Evolutionary conservation across 345 rosid species (phyloP).

Genomic region (Sonneratia caseolaris): DNA sequence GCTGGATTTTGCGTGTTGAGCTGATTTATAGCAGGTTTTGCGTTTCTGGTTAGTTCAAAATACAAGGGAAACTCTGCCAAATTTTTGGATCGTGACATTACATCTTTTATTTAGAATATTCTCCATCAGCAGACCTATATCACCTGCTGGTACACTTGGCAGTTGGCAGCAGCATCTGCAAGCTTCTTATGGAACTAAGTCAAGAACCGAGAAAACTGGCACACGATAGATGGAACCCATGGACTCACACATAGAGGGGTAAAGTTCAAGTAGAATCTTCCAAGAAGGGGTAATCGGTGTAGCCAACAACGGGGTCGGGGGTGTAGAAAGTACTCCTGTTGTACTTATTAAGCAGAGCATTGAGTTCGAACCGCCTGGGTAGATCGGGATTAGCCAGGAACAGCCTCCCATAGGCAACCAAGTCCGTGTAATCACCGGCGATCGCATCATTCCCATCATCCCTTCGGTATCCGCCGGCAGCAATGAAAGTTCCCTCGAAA

Average conservation of each 20-base stretch:
- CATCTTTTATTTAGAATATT: too few species aligned
- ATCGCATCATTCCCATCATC: conserved; percentile 7
- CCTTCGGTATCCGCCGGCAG: conserved; percentile 3
- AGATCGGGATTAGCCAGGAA: conserved; percentile 11
- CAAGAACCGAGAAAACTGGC: background rate
- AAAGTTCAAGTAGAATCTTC: background rate
- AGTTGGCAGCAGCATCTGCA: too few species aligned
- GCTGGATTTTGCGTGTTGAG: too few species aligned
- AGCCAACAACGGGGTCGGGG: conserved; percentile 7
- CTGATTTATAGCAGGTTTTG: too few species aligned
- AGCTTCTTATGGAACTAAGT: too few species aligned
- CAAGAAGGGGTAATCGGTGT: conserved; percentile 14
- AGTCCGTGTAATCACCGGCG: background rate
- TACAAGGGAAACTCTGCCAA: too few species aligned
- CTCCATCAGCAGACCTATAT: background rate
- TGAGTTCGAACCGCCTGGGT: background rate
- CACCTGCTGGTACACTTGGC: background rate
- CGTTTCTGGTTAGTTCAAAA: too few species aligned
- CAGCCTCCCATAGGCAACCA: conserved; percentile 5
- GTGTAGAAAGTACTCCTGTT: conserved; percentile 4
- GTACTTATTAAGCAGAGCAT: conserved; percentile 7
- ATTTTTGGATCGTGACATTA: too few species aligned
- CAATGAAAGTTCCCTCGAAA: conserved; percentile 8
- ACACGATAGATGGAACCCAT: background rate
- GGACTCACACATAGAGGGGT: background rate